Conservation (phyloP, 768 basidiomycete species). For the Fomitopsis pulvina region DNA sequence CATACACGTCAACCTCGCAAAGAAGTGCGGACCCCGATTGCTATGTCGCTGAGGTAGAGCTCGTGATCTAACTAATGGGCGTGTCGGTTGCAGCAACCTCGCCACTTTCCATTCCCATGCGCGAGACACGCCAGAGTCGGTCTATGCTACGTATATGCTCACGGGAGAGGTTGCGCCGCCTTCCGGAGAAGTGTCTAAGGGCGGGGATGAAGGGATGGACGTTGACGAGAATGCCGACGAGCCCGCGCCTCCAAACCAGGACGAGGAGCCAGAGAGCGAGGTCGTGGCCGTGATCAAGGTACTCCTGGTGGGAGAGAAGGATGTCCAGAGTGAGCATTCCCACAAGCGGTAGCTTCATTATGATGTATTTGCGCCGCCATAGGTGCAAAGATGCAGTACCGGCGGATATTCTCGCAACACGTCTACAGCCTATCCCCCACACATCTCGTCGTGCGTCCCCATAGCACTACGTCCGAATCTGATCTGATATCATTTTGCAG, state of each 20-base stretch:
- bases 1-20: conserved; percentile 73
- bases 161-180: conserved; percentile 42
- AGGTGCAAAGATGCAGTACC: conserved; percentile 52
- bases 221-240: conserved; percentile 31
- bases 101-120: conserved; percentile 47
- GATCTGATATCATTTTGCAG: conserved; percentile 23
- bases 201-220: conserved; percentile 25
- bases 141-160: conserved; percentile 66
- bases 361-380: not conserved
- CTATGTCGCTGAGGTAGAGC: not conserved
- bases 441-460: conserved; percentile 42
- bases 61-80: not conserved
- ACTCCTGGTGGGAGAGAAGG: conserved; percentile 54
- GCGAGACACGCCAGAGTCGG: conserved; percentile 31
- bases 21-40: no score
- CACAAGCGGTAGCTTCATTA: not conserved
- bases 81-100: conserved; percentile 45
- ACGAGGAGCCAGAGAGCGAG: conserved; percentile 33
- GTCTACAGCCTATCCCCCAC: conserved; percentile 71
- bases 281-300: conserved; percentile 42
- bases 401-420: conserved; percentile 47
- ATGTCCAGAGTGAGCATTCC: conserved; percentile 52
- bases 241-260: conserved; percentile 4
- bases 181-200: not conserved
- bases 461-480: not conserved